Percentiles rank a stretch among this genome's conserved stretches.
These are phyloP conservation scores for Boletus vinaceobasis DNA, from an alignment of 768 basidiomycete species.

Conservation along the genomic window DNA sequence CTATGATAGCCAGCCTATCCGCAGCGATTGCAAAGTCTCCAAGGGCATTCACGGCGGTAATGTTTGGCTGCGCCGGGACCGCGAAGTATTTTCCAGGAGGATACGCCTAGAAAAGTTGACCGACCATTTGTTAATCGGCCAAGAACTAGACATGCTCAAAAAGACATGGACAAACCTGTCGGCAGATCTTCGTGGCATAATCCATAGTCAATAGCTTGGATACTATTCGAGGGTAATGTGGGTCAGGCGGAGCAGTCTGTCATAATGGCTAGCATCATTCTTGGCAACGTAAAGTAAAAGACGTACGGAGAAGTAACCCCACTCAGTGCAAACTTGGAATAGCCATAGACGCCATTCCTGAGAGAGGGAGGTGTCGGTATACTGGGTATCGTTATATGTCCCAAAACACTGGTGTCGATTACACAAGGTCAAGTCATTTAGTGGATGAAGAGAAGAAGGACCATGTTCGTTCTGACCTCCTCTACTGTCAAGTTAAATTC, in stretches of 20 bases:
- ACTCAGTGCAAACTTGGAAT: conserved; percentile 92
- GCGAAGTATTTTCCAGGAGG: conserved; percentile 71
- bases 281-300: neutral
- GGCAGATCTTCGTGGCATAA: conserved; percentile 68
- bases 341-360: conserved; percentile 85
- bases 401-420: conserved; percentile 70
- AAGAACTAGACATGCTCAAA: neutral
- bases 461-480: conserved; percentile 37
- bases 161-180: conserved; percentile 41
- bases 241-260: conserved; percentile 74
- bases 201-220: conserved; percentile 72
- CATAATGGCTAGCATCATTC: neutral
- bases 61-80: conserved; percentile 72
- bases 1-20: conserved; percentile 83
- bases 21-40: conserved; percentile 83
- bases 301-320: conserved; percentile 88
- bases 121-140: neutral
- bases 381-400: conserved; percentile 67
- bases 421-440: neutral
- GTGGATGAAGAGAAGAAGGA: neutral
- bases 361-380: conserved; percentile 54
- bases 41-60: conserved; percentile 76
- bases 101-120: conserved; percentile 50
- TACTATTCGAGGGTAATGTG: conserved; percentile 68
- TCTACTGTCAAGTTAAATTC: conserved; percentile 41